phyloP scores from a whole-genome alignment of 2,329 filamentous ascomycete species.

The Calcarisporium arbuscula region DNA sequence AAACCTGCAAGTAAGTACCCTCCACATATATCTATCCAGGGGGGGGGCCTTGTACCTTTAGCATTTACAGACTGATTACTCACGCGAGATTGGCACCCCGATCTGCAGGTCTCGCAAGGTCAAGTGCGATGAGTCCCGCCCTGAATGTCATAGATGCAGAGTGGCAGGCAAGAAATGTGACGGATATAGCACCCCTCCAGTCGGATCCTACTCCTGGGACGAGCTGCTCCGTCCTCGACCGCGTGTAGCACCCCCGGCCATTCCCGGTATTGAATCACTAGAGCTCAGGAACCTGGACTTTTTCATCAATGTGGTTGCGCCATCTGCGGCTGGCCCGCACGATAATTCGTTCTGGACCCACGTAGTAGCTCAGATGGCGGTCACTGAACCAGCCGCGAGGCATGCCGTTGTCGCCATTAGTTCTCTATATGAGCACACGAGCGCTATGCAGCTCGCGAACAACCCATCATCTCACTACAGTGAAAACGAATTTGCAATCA shows the following conservation, averaged over 20 bases:
- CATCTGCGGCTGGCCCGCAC: conserved; percentile 26
- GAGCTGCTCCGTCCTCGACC: conserved; percentile 23
- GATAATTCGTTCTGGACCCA: conserved; percentile 35
- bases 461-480: conserved; percentile 1
- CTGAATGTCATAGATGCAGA: conserved; percentile 43
- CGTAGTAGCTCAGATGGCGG: conserved; percentile 29
- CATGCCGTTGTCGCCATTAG: conserved; percentile 34
- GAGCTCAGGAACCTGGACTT: conserved; percentile 29
- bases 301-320: conserved; percentile 30
- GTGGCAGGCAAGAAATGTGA: conserved; percentile 48
- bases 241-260: conserved; percentile 12
- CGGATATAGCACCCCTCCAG: conserved; percentile 38
- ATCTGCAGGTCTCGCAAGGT: conserved; percentile 46
- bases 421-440: conserved; percentile 25
- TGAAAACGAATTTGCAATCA: conserved; percentile 25
- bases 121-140: conserved; percentile 51
- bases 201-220: conserved; percentile 25
- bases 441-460: not conserved
- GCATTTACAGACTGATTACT: not conserved
- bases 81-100: too few species aligned
- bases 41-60: not conserved
- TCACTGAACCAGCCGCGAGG: conserved; percentile 29
- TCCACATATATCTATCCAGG: not conserved
- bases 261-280: conserved; percentile 9
- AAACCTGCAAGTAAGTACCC: conserved; percentile 46